phyloP scores from a whole-genome alignment of 2,329 filamentous ascomycete species.

The Nemania serpens region DNA sequence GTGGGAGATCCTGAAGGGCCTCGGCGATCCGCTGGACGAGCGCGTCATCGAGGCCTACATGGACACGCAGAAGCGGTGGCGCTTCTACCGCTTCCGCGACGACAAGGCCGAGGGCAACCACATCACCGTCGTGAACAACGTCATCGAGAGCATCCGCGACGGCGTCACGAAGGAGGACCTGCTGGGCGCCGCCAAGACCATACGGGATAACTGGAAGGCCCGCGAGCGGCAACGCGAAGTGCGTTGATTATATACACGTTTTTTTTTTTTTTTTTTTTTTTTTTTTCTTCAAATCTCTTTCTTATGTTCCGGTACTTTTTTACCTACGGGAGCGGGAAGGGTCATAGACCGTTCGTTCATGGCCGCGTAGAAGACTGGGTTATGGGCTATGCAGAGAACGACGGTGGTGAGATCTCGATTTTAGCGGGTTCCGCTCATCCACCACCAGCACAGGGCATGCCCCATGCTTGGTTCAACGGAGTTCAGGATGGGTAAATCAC shows the following conservation, averaged over 20 bases:
- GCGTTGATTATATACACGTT: background rate
- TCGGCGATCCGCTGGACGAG: conserved; percentile 78
- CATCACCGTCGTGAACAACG: conserved; percentile 79
- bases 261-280: too few relatives aligned
- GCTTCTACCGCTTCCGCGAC: conserved; percentile 86
- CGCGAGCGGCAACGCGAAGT: conserved; percentile 45
- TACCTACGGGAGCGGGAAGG: background rate
- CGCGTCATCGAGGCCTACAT: conserved; percentile 89
- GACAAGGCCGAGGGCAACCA: conserved; percentile 94
- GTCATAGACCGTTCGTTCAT: background rate
- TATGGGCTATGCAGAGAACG: background rate
- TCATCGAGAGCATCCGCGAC: conserved; percentile 87
- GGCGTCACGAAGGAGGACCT: conserved; percentile 84
- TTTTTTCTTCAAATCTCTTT: too few relatives aligned
- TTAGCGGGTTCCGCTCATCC: background rate
- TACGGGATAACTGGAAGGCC: conserved; percentile 81
- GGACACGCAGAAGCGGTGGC: conserved; percentile 77
- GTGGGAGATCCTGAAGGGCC: conserved; percentile 79
- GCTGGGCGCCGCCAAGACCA: conserved; percentile 67
- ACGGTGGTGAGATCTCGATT: background rate
- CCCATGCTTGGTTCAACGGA: conserved; percentile 12
- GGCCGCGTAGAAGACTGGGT: background rate
- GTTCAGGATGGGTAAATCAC: conserved; percentile 11
- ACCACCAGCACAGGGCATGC: too few relatives aligned
- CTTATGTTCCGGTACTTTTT: too few relatives aligned